These are phyloP conservation scores for Kodamaea arcana DNA, from an alignment of 1,139 yeast species.

Conservation along the genomic window DNA sequence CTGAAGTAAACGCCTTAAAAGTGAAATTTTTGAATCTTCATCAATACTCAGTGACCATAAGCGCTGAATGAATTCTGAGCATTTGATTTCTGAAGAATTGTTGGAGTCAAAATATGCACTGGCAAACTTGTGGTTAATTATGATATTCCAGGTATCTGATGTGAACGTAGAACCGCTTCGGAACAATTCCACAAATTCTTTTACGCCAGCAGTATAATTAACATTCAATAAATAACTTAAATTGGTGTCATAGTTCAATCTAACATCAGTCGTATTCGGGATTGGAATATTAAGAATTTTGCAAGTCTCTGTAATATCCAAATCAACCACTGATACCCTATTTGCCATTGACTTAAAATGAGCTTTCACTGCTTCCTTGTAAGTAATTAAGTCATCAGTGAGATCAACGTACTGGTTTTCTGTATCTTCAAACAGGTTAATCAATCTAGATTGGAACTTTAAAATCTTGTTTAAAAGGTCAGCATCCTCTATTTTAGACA, in stretches of 20 bases:
- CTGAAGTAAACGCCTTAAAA: conserved; percentile 19
- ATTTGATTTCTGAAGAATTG: conserved; percentile 14
- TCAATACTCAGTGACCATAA: conserved; percentile 20
- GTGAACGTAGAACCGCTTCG: conserved; percentile 29
- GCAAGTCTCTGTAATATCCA: conserved; percentile 21
- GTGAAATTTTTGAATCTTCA: conserved; percentile 11
- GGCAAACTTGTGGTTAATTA: conserved; percentile 30
- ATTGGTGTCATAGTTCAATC: conserved; percentile 19
- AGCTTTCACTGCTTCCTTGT: conserved; percentile 19
- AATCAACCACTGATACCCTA: conserved; percentile 5
- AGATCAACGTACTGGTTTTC: conserved; percentile 45
- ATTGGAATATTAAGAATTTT: conserved; percentile 10
- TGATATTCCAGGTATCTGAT: conserved; percentile 30
- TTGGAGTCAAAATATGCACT: conserved; percentile 15
- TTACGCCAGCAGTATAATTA: conserved; percentile 26
- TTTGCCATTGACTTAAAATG: conserved; percentile 14
- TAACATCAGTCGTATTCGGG: conserved; percentile 3
- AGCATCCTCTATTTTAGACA: conserved; percentile 11
- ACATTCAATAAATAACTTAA: conserved; percentile 28
- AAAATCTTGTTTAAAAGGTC: conserved; percentile 19
- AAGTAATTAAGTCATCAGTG: conserved; percentile 30
- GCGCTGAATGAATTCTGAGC: conserved; percentile 24
- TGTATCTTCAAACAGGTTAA: conserved; percentile 50
- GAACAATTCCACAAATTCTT: conserved; percentile 25
- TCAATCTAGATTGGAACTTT: conserved; percentile 35